phyloP scores from a whole-genome alignment of 75 land plant genomes.

The Pseudotsuga menziesii region DNA sequence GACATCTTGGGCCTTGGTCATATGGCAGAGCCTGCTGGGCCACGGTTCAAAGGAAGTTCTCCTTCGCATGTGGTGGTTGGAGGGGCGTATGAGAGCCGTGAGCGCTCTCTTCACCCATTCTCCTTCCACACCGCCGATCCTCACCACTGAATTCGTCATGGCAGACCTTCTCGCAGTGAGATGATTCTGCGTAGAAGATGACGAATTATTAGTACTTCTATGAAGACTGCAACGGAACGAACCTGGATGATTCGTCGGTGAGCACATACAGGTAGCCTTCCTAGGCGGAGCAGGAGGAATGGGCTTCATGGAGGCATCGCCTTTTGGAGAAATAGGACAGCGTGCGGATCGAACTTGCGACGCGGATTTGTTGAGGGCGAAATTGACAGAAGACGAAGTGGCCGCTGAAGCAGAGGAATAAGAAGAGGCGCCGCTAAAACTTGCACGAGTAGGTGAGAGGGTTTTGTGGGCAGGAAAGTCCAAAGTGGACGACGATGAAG shows the following conservation, averaged over 20 bases:
- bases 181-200: neutral
- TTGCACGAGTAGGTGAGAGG: neutral
- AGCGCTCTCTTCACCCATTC: constrained; percentile 14
- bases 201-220: neutral
- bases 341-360: neutral
- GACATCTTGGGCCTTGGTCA: constrained; percentile 5
- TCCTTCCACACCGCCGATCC: constrained; percentile 17
- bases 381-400: neutral
- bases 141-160: constrained; percentile 14
- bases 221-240: neutral
- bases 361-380: neutral
- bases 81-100: constrained; percentile 27
- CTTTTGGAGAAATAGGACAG: neutral
- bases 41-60: constrained; percentile 14
- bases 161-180: constrained; percentile 10
- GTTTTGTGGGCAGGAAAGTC: neutral
- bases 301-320: neutral
- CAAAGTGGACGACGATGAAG: too few relatives aligned
- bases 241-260: neutral
- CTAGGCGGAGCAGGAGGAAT: neutral
- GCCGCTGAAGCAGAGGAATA: neutral
- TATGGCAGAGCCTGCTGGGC: constrained; percentile 16
- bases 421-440: neutral
- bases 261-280: constrained; percentile 1
- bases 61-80: constrained; percentile 25